These are phyloP conservation scores for Plasmodium cynomolgi DNA, from an alignment of 169 alveolate genomes.

Conservation along the genomic window DNA sequence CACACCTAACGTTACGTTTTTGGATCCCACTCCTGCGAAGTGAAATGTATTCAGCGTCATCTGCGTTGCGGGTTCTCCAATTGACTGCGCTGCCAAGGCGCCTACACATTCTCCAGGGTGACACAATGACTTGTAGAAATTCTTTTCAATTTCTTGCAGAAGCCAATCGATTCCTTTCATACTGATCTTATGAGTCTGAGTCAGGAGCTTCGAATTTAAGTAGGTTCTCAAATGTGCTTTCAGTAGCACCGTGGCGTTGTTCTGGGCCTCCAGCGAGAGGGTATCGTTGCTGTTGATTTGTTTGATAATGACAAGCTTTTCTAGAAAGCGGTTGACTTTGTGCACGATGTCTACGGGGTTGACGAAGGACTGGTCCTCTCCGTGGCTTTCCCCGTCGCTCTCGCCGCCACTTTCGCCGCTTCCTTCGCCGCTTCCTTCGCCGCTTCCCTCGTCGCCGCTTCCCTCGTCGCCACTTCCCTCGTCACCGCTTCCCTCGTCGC, in stretches of 20 bases:
- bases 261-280: conserved; percentile 92
- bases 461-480: background rate
- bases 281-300: conserved; percentile 85
- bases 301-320: conserved; percentile 83
- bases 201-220: conserved; percentile 93
- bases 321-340: conserved; percentile 84
- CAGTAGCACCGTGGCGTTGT: conserved; percentile 92
- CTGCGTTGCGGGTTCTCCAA: conserved; percentile 99
- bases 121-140: conserved; percentile 94
- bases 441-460: background rate
- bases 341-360: conserved; percentile 88
- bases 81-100: conserved; percentile 99
- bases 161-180: conserved; percentile 96
- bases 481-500: conserved; percentile 50
- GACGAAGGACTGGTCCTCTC: conserved; percentile 72
- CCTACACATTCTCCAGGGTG: conserved; percentile 99
- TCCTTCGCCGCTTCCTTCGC: conserved; percentile 65
- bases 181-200: conserved; percentile 95
- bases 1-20: conserved; percentile 99
- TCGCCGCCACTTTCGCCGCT: background rate
- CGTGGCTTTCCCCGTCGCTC: background rate
- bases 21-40: conserved; percentile 99
- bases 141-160: conserved; percentile 97
- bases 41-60: conserved; percentile 99
- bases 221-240: conserved; percentile 95